Percentiles rank a stretch among this genome's conserved stretches.
Conservation (phyloP, 495 filamentous ascomycete genomes). For the Penicillium goetzii region DNA sequence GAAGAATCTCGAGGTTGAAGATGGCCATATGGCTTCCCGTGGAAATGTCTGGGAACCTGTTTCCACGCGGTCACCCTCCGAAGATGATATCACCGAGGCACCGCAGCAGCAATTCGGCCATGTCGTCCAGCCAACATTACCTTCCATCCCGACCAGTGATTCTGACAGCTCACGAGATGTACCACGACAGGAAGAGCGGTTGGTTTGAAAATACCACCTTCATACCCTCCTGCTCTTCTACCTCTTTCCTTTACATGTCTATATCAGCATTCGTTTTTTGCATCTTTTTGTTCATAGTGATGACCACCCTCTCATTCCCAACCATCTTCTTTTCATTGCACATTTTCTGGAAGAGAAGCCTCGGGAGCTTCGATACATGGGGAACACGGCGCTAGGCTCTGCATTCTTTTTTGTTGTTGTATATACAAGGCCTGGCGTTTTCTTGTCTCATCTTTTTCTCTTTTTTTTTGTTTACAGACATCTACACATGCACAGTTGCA, state of each 20-base stretch:
- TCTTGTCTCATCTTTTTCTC: background rate
- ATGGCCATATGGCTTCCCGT: conserved; percentile 11
- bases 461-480: too few species aligned
- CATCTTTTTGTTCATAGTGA: conserved; percentile 7
- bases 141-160: conserved; percentile 21
- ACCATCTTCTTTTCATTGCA: background rate
- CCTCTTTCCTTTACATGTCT: background rate
- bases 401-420: conserved; percentile 3
- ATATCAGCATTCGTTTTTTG: background rate
- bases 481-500: background rate
- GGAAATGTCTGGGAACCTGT: conserved; percentile 8
- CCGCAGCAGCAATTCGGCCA: conserved; percentile 12
- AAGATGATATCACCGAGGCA: conserved; percentile 10
- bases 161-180: background rate
- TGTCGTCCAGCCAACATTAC: conserved; percentile 23
- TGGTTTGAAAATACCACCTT: background rate
- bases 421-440: conserved; percentile 4
- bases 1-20: conserved; percentile 84
- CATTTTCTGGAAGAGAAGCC: conserved; percentile 2
- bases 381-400: background rate
- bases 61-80: conserved; percentile 1
- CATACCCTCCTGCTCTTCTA: background rate
- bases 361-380: conserved; percentile 4
- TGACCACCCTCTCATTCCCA: background rate
- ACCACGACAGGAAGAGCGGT: conserved; percentile 1